Base-by-base conservation (phyloP, 2,329 filamentous ascomycete species). In the Ascochyta koolunga region DNA sequence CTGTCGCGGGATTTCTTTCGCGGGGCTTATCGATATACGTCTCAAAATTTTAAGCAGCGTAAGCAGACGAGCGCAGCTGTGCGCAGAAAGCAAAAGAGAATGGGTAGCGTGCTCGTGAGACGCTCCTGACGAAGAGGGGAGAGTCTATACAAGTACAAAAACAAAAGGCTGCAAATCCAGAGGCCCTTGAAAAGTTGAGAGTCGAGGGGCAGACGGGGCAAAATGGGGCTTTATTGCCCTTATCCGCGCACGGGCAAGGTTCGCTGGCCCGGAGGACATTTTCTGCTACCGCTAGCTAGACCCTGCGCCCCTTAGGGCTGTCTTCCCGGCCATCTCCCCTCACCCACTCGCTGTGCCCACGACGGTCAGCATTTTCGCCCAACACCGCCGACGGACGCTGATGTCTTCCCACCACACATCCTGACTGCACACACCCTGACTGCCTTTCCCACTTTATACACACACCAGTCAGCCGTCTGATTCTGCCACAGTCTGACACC, bases 11-110 rank as follows among this genome's bases (percentile, higher is more conserved):
- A 59, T 58, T 61, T 62, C 60, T 60, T 66, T 47, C 55, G 46
- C 65, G 68, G 68, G 68, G 58, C 59, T 69, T 72, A 71, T 72
- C 69, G 68, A 69, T 70, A 70, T 37, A n/a, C n/a, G n/a, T n/a
- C n/a, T 31, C 44, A 10, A 16, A 48, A 46, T 36, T 32, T 39
- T 55, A 54, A 54, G 55, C 52, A 33, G 55, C n/a, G n/a, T n/a
- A 18, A 31, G 22, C 44, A 42, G 40, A 41, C 39, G n/a, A n/a
- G n/a, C n/a, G n/a, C n/a, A n/a, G n/a, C n/a, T n/a, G n/a, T n/a
- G n/a, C n/a, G n/a, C n/a, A n/a, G n/a, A n/a, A n/a, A n/a, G n/a
- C n/a, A 29, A 39, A 52, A 45, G 50, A 35, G 22, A 51, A 50
- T 46, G 63, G 65, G 59, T 67, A 64, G 66, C 53, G 59, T 61